phyloP scores from a whole-genome alignment of 1,139 yeast genomes.

The Debaryomyces fabryi region DNA sequence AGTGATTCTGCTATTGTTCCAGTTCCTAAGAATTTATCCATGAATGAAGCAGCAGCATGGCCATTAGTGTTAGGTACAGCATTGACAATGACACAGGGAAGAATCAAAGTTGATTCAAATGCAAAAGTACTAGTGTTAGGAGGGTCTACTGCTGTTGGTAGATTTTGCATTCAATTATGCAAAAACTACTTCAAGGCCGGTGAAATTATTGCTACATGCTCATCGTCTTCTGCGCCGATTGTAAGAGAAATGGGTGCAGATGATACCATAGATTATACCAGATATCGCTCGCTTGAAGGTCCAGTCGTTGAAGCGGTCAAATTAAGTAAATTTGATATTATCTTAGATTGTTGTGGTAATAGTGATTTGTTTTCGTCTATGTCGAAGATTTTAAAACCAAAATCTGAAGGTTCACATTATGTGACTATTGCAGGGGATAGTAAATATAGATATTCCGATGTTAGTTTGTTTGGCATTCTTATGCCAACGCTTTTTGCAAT shows the following conservation, averaged over 20 bases:
- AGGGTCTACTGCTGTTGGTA: slow-evolving; percentile 75
- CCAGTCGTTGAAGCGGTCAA: slow-evolving; percentile 30
- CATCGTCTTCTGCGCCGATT: slow-evolving; percentile 35
- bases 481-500: background rate
- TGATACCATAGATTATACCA: slow-evolving; percentile 52
- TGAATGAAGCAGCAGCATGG: slow-evolving; percentile 61
- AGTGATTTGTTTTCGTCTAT: slow-evolving; percentile 25
- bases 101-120: slow-evolving; percentile 13
- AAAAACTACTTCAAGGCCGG: slow-evolving; percentile 44
- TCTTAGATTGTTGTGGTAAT: slow-evolving; percentile 35
- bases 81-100: slow-evolving; percentile 37
- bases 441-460: slow-evolving; percentile 30
- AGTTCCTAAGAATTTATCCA: slow-evolving; percentile 51
- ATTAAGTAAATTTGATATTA: slow-evolving; percentile 38
- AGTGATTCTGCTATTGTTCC: slow-evolving; percentile 38
- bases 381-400: slow-evolving; percentile 40
- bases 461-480: slow-evolving; percentile 1
- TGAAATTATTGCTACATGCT: slow-evolving; percentile 48
- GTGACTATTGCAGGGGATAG: slow-evolving; percentile 55
- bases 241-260: slow-evolving; percentile 57
- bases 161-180: slow-evolving; percentile 59
- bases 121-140: slow-evolving; percentile 63
- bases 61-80: slow-evolving; percentile 65
- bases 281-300: slow-evolving; percentile 21
- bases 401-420: slow-evolving; percentile 35